Evolutionary conservation across 1,139 yeast species (phyloP), one percentile per base, ranked within the genome.

Genomic region (Pichia sp.): DNA sequence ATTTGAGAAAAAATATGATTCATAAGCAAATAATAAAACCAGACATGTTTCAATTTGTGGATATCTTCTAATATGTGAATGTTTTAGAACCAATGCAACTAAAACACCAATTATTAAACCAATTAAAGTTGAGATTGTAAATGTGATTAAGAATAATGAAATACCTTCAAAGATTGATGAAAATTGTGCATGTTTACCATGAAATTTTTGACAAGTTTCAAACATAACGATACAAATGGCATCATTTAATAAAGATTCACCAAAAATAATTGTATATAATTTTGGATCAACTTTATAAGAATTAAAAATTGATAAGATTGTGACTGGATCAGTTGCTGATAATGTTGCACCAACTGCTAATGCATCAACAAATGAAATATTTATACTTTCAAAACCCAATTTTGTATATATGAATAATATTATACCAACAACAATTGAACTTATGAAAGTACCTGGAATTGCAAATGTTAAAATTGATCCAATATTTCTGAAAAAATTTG

Each of bases 201-300:
- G 95, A 68, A 95, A 89, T 69, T 90, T 89, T 69, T 91, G 98
- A 64, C 98, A 91, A 0, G 99, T 95, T 73, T 95, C 99, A 72
- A 95, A 95, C 96, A 95, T 93, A 62, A 95, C 99, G 67, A 95
- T 95, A 57, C 98, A 91, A 57, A 95, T 95, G 44, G 99, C 99
- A 72, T 95, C 99, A 67, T 95, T 95, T 53, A 95, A 73, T 58
- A 95, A 74, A 6, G 96, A 87, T 70, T 95, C 99, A 46, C 99
- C 99, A 68, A 95, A 93, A 55, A 95, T 93, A 58, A 95, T 90
- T 27, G 99, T 93, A 72, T 95, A 95, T 47, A 95, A 75, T 69
- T 93, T 93, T 13, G 99, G 99, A 67, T 95, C 99, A 36, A 95
- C 99, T 68, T 91, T 90, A 71, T 95, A 93, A 18, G 98, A 95